Evolutionary conservation across 2,329 filamentous ascomycete species (phyloP).

Genomic region (Sporothrix phasma): DNA sequence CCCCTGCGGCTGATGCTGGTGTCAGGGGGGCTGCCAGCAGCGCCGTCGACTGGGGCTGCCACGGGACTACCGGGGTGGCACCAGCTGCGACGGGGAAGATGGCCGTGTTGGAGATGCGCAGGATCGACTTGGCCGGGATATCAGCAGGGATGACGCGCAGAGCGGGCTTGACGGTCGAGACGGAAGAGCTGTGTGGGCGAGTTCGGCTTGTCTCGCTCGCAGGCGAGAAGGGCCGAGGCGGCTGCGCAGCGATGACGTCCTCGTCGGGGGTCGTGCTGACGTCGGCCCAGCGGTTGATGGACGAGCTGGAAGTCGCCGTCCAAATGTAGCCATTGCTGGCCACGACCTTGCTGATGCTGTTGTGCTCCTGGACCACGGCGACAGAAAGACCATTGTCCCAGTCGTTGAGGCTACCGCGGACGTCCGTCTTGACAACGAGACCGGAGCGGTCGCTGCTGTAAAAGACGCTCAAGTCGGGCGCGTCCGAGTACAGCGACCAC

Average conservation of each 20-base stretch:
- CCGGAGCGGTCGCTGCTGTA: constrained; percentile 92
- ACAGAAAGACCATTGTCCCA: constrained; percentile 74
- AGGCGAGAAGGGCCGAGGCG: constrained; percentile 11
- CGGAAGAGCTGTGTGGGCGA: constrained; percentile 20
- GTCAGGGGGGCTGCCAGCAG: not conserved
- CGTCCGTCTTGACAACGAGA: constrained; percentile 91
- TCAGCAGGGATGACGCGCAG: constrained; percentile 40
- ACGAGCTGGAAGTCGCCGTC: constrained; percentile 83
- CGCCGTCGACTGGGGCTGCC: constrained; percentile 19
- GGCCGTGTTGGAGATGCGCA: constrained; percentile 77
- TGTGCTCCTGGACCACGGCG: constrained; percentile 86
- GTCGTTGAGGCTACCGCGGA: constrained; percentile 59
- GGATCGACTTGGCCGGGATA: constrained; percentile 66
- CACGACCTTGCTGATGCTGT: constrained; percentile 61
- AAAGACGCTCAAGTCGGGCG: constrained; percentile 77
- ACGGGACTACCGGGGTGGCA: constrained; percentile 25
- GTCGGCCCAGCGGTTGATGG: constrained; percentile 85
- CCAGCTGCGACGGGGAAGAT: constrained; percentile 51
- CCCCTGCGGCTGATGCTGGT: constrained; percentile 38
- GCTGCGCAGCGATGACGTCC: not conserved
- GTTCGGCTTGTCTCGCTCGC: constrained; percentile 7
- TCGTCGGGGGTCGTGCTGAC: constrained; percentile 54
- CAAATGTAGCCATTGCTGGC: constrained; percentile 69
- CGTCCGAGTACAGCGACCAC: constrained; percentile 87
- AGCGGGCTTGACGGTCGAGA: constrained; percentile 27